Percentiles rank a stretch among this genome's conserved stretches.
These are phyloP conservation scores for Lyophyllum atratum DNA, from an alignment of 768 basidiomycete genomes.

Conservation along the genomic window DNA sequence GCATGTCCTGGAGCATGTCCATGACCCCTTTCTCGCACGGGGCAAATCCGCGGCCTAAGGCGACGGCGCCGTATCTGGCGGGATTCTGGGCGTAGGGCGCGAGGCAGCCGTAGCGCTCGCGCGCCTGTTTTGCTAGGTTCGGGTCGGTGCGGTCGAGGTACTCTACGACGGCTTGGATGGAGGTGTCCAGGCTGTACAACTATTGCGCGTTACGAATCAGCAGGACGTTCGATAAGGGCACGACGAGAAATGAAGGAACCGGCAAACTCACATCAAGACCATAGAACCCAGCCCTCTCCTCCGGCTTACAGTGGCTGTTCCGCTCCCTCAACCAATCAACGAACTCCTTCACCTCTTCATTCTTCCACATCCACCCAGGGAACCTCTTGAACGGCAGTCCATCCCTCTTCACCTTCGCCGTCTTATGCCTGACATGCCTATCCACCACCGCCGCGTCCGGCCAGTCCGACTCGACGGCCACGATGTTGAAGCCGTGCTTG, in stretches of 20 bases:
- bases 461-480: not conserved
- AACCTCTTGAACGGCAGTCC: not conserved
- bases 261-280: not conserved
- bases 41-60: not conserved
- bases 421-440: not conserved
- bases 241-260: not conserved
- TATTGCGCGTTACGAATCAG: not conserved
- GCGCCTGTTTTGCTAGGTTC: not conserved
- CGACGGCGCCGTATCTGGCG: not conserved
- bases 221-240: not conserved
- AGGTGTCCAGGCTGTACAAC: not conserved
- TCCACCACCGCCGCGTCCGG: not conserved
- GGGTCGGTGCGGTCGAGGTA: not conserved
- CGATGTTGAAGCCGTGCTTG: not conserved
- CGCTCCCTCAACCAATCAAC: not conserved
- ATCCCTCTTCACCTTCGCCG: not conserved
- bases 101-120: not conserved
- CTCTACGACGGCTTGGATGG: not conserved
- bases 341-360: not conserved
- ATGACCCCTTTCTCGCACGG: not conserved
- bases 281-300: not conserved
- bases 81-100: not conserved
- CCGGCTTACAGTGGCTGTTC: not conserved
- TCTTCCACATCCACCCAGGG: not conserved
- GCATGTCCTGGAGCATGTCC: not conserved